phyloP scores from a whole-genome alignment of 805 yeast genomes.

The Priceomyces haplophilus region DNA sequence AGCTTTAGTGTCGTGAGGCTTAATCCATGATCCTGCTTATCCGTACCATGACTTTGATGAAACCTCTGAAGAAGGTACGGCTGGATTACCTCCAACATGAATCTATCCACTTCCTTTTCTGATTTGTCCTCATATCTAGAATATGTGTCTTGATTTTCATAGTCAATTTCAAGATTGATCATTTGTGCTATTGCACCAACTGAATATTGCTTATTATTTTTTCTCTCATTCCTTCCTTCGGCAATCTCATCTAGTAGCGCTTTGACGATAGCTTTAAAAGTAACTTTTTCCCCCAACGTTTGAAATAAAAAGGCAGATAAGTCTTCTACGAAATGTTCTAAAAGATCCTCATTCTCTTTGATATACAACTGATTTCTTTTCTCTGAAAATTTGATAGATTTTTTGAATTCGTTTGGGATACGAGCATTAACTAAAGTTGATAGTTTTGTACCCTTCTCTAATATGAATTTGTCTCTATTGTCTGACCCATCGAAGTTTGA shows the following conservation, averaged over 20 bases:
- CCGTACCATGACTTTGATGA: background rate
- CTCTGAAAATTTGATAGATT: constrained; percentile 10
- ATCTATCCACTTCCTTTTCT: constrained; percentile 7
- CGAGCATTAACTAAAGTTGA: constrained; percentile 6
- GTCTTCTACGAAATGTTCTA: constrained; percentile 5
- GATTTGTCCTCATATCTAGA: background rate
- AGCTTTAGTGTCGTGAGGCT: constrained; percentile 5
- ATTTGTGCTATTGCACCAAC: constrained; percentile 7
- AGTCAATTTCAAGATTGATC: background rate
- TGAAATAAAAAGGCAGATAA: constrained; percentile 4
- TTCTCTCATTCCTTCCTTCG: constrained; percentile 10
- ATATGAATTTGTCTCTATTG: constrained; percentile 3
- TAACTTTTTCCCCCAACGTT: constrained; percentile 1
- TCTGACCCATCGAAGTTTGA: constrained; percentile 2
- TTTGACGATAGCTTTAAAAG: constrained; percentile 5
- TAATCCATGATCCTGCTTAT: background rate
- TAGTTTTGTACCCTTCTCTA: constrained; percentile 6
- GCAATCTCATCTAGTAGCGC: constrained; percentile 9
- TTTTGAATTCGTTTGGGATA: constrained; percentile 9
- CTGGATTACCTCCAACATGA: constrained; percentile 7
- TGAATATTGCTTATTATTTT: constrained; percentile 11
- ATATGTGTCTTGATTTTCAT: background rate
- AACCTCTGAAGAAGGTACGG: constrained; percentile 8
- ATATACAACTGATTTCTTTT: constrained; percentile 5
- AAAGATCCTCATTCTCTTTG: constrained; percentile 7